Base-by-base conservation (phyloP, 257 asterid species). In the Catharanthus roseus region DNA sequence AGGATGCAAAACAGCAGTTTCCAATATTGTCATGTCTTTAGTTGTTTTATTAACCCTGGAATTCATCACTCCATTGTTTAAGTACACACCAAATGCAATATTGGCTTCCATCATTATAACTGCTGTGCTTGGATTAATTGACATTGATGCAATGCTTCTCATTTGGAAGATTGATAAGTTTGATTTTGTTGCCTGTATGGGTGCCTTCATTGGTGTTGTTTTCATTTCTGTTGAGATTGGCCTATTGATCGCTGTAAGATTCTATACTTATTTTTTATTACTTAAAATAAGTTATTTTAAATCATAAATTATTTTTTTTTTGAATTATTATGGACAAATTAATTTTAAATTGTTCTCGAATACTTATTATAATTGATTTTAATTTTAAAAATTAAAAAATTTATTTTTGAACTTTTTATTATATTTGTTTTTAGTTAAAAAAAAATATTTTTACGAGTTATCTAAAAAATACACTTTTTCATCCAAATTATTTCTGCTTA, bases 151-250 rank as follows among this genome's bases (percentile, higher is more conserved):
- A 9, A 80, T 85, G 86, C 65, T 75, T 12, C 87, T 84, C 45
- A 78, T 90, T 33, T 87, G 87, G 85, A 90, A 85, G 88, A 85
- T 86, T 13, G 96, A 89, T 49, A 89, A 89, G 73, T 85, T 89
- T 21, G 96, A 89, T 74, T 89, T 89, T 12, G 74, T 85, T 19
- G 96, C 95, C 34, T 87, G 95, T 72, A 86, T 87, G 89, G 96
- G 96, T 23, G 95, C 96, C 58, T 89, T 87, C 82, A 79, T 89
- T 16, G 96, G 96, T 2, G 96, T 89, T 33, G 84, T 89, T 2
- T 89, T 87, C 65, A n/a, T 28, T 16, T 76, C 87, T 16, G 88
- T 89, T 15, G 96, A 89, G 49, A 86, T 87, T 10, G 96, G 96
- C 79, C 92, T 89, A 53, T 75, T 89, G 55, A 80, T 87, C 4